Conservation (phyloP, 306 rosid genomes). For the Ammopiptanthus mongolicus region DNA sequence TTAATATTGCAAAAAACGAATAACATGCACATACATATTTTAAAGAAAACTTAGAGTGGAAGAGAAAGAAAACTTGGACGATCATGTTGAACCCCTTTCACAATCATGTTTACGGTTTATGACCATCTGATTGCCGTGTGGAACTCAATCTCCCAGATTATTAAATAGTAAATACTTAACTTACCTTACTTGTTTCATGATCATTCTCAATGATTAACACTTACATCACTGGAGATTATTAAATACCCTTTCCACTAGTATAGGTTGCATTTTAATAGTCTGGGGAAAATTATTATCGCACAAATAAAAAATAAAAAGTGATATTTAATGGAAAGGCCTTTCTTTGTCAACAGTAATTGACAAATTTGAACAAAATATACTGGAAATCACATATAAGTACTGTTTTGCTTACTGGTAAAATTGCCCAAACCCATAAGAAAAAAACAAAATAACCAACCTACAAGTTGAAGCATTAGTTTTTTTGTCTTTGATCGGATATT, state of each 20-base stretch:
- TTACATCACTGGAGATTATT: not conserved
- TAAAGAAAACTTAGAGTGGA: not conserved
- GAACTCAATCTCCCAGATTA: not conserved
- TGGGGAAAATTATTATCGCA: not conserved
- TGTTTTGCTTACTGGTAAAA: too few relatives aligned
- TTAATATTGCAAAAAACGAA: not conserved
- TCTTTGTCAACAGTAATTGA: not conserved
- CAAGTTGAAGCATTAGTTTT: too few relatives aligned
- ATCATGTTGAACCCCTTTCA: not conserved
- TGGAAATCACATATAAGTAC: not conserved
- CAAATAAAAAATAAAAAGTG: too few relatives aligned
- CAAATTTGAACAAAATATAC: not conserved
- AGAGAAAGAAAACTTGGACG: not conserved
- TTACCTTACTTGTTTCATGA: not conserved
- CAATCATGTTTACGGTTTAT: constrained; percentile 1
- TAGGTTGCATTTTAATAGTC: not conserved
- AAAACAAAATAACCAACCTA: too few relatives aligned
- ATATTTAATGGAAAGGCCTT: not conserved
- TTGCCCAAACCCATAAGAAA: too few relatives aligned
- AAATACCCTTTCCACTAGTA: not conserved
- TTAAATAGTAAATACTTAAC: not conserved
- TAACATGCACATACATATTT: not conserved
- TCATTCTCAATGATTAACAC: not conserved
- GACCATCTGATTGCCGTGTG: not conserved
- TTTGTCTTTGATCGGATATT: too few relatives aligned